Evolutionary conservation across 371 early-diverging fungal genomes (phyloP).

Genomic region (Actinomucor elegans): DNA sequence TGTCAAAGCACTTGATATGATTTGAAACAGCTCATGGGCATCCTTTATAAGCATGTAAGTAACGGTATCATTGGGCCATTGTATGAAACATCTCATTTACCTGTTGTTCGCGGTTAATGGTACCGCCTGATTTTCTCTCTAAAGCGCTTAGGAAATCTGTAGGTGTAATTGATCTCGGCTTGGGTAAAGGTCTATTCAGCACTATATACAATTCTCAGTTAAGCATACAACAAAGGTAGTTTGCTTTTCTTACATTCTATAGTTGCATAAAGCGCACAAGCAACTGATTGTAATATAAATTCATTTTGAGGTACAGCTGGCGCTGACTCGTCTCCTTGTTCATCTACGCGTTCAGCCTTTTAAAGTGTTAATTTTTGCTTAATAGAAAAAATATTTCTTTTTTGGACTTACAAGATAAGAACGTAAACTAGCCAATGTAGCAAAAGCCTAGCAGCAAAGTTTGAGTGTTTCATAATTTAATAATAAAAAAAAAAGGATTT

Average conservation of each 20-base stretch:
- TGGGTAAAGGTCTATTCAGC: conserved; percentile 44
- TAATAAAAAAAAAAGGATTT: too few species aligned
- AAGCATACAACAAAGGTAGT: conserved; percentile 1
- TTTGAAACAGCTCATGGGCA: conserved; percentile 92
- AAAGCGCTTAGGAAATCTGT: conserved; percentile 38
- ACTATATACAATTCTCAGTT: conserved; percentile 30
- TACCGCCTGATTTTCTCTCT: conserved; percentile 45
- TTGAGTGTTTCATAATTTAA: neutral
- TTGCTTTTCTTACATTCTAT: conserved; percentile 35
- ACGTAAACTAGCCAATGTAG: conserved; percentile 50
- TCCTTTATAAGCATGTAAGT: conserved; percentile 77
- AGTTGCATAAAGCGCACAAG: conserved; percentile 52
- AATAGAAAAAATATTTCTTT: neutral
- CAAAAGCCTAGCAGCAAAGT: conserved; percentile 45
- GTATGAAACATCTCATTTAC: too few species aligned
- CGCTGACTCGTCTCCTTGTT: conserved; percentile 48
- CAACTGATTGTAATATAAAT: conserved; percentile 48
- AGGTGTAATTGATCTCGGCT: conserved; percentile 37
- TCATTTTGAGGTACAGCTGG: conserved; percentile 34
- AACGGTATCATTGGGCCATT: too few species aligned
- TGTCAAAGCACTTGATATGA: conserved; percentile 78
- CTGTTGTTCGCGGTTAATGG: conserved; percentile 48
- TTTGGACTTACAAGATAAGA: conserved; percentile 43
- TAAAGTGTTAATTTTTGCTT: neutral
- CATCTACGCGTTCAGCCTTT: conserved; percentile 54